Evolutionary conservation across 1,284 basidiomycete species (phyloP).

Genomic region (Neonothopanus nambi): DNA sequence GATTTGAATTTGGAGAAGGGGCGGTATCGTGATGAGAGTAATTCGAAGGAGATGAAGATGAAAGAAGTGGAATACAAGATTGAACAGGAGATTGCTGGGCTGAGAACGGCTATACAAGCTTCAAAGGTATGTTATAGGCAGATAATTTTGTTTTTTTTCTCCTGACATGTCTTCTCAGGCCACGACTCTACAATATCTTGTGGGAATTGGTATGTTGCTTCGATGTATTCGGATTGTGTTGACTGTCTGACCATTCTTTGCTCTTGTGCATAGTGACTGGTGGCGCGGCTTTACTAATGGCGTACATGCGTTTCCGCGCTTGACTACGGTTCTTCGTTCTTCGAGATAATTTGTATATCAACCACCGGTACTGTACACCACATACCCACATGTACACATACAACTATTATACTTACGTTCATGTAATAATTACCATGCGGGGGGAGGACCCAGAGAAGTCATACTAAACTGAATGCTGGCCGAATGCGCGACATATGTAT

Average conservation of each 20-base stretch:
- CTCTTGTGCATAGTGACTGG: conserved; percentile 76
- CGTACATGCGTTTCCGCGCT: conserved; percentile 72
- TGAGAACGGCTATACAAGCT: conserved; percentile 90
- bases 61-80: conserved; percentile 98
- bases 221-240: neutral
- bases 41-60: conserved; percentile 93
- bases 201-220: conserved; percentile 70
- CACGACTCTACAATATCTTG: conserved; percentile 80
- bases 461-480: conserved; percentile 61
- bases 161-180: conserved; percentile 45
- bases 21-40: conserved; percentile 91
- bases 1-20: conserved; percentile 98
- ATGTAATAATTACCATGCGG: conserved; percentile 8
- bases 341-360: too few relatives aligned
- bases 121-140: conserved; percentile 62
- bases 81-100: conserved; percentile 92
- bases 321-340: conserved; percentile 24
- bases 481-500: conserved; percentile 58
- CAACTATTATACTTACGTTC: neutral
- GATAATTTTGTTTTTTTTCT: conserved; percentile 27
- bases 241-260: conserved; percentile 18
- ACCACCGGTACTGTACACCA: neutral
- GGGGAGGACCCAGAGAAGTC: conserved; percentile 39
- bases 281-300: conserved; percentile 84
- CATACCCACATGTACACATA: neutral